Evolutionary conservation across 202 grass and related monocot genomes (phyloP).

Genomic region (Schoenoplectus triqueter): DNA sequence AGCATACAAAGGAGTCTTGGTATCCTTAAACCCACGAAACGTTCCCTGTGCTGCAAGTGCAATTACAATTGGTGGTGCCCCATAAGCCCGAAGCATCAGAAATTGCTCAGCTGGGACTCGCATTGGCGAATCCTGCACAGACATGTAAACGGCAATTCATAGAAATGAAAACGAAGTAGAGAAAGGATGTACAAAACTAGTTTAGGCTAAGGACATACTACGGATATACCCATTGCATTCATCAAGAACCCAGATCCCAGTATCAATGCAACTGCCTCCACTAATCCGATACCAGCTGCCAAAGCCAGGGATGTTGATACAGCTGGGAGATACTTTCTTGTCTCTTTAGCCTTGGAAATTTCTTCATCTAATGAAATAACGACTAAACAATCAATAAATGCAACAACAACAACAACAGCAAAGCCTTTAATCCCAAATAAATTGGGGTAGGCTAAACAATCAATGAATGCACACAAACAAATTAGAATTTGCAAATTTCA

Average conservation of each 20-base stretch:
- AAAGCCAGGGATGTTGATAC: slow-evolving; percentile 78
- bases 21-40: slow-evolving; percentile 95
- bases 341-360: background rate
- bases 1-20: slow-evolving; percentile 90
- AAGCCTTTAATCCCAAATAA: too few relatives aligned
- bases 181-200: slow-evolving; percentile 24
- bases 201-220: slow-evolving; percentile 56
- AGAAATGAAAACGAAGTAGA: background rate
- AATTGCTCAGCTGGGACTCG: slow-evolving; percentile 76
- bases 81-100: slow-evolving; percentile 79
- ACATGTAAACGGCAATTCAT: background rate
- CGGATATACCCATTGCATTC: slow-evolving; percentile 69
- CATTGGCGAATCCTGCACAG: slow-evolving; percentile 80
- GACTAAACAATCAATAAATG: slow-evolving; percentile 35
- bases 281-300: slow-evolving; percentile 68
- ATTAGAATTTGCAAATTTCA: slow-evolving; percentile 6
- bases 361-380: slow-evolving; percentile 48
- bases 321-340: slow-evolving; percentile 71
- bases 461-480: slow-evolving; percentile 13
- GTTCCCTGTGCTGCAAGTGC: slow-evolving; percentile 90
- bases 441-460: background rate
- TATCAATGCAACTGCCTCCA: slow-evolving; percentile 55
- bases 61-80: slow-evolving; percentile 76
- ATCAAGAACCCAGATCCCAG: slow-evolving; percentile 65
- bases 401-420: background rate